These are phyloP conservation scores for Penicilliopsis zonata DNA, from an alignment of 495 filamentous ascomycete genomes.

Conservation along the genomic window DNA sequence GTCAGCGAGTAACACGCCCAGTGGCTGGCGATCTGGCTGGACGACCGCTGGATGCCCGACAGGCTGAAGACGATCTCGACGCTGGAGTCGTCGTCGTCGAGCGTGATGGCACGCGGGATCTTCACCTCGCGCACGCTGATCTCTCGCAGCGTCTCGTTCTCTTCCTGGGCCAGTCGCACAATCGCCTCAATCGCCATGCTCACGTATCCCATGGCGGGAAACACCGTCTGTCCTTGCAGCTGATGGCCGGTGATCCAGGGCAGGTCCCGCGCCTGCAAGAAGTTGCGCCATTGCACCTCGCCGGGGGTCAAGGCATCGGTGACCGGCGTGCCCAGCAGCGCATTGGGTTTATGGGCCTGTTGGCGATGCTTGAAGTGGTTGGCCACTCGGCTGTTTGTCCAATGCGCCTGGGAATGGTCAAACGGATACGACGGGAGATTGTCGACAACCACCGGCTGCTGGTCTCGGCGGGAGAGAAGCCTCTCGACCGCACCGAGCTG, in stretches of 20 bases:
- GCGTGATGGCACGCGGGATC: neutral
- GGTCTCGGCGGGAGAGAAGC: conserved; percentile 6
- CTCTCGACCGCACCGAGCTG: conserved; percentile 8
- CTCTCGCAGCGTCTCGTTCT: neutral
- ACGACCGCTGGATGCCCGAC: neutral
- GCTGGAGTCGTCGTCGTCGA: neutral
- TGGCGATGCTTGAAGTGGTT: neutral
- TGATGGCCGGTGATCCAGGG: conserved; percentile 18
- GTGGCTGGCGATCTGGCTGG: neutral
- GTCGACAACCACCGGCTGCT: conserved; percentile 1
- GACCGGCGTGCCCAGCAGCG: neutral
- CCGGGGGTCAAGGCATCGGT: neutral
- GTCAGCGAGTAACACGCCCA: neutral
- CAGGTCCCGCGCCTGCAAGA: conserved; percentile 8
- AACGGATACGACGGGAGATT: conserved; percentile 29
- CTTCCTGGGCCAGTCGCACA: neutral
- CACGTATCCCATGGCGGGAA: conserved; percentile 43
- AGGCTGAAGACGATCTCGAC: neutral
- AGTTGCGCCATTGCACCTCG: conserved; percentile 5
- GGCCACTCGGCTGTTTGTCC: conserved; percentile 4
- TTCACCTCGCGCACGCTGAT: neutral
- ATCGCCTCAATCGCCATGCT: conserved; percentile 42
- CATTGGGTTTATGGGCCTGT: neutral
- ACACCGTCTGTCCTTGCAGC: conserved; percentile 26
- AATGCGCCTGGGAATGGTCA: conserved; percentile 13